These are phyloP conservation scores for Fusarium sp. DNA, from an alignment of 2,329 filamentous ascomycete genomes.

Conservation along the genomic window DNA sequence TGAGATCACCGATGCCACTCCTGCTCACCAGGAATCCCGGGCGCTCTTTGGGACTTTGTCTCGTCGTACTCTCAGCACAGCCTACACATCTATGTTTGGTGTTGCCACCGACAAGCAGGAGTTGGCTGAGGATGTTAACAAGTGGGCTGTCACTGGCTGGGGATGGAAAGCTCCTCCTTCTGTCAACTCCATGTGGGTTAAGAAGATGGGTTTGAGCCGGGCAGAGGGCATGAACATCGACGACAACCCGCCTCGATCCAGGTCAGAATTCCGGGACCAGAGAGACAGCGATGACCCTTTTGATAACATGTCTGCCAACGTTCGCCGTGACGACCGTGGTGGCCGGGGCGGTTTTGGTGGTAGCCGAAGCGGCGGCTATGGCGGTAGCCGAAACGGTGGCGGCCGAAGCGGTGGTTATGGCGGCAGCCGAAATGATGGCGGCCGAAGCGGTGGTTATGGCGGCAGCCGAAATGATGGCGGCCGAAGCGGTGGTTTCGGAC, in stretches of 20 bases:
- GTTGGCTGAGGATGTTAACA: slow-evolving; percentile 61
- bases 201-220: slow-evolving; percentile 46
- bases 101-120: slow-evolving; percentile 53
- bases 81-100: slow-evolving; percentile 68
- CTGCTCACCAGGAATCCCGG: slow-evolving; percentile 56
- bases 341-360: slow-evolving; percentile 24
- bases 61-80: slow-evolving; percentile 44
- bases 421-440: slow-evolving; percentile 26
- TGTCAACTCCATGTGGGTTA: slow-evolving; percentile 42
- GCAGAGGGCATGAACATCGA: slow-evolving; percentile 50
- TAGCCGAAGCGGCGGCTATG: slow-evolving; percentile 26
- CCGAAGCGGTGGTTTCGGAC: slow-evolving; percentile 21
- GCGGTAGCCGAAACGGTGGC: slow-evolving; percentile 21
- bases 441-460: slow-evolving; percentile 22
- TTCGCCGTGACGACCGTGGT: slow-evolving; percentile 41
- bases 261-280: neutral
- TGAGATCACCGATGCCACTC: slow-evolving; percentile 57
- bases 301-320: slow-evolving; percentile 39
- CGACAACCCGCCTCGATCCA: slow-evolving; percentile 8
- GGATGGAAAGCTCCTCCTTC: slow-evolving; percentile 60
- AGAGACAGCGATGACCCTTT: slow-evolving; percentile 37
- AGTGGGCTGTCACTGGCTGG: slow-evolving; percentile 61
- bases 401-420: slow-evolving; percentile 25
- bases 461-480: slow-evolving; percentile 27
- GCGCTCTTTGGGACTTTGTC: slow-evolving; percentile 56